phyloP scores from a whole-genome alignment of 2,329 filamentous ascomycete genomes.

The Trichoderma harzianum region DNA sequence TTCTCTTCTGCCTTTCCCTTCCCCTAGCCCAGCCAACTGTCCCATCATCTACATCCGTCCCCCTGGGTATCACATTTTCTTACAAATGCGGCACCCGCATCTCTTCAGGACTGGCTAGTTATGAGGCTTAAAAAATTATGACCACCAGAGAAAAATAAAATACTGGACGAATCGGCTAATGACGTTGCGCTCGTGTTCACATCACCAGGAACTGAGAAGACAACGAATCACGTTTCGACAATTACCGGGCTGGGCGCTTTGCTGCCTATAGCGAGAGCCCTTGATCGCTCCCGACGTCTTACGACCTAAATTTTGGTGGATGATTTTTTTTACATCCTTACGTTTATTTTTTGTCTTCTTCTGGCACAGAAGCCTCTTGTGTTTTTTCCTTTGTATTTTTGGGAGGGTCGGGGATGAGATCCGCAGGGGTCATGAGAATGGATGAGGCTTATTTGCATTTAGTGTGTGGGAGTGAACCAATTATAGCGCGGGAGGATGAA shows the following conservation, averaged over 20 bases:
- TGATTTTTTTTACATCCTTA: background rate
- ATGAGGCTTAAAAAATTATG: background rate
- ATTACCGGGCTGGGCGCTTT: background rate
- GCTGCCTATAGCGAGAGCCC: background rate
- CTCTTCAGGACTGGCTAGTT: slow-evolving; percentile 19
- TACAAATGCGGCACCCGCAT: slow-evolving; percentile 12
- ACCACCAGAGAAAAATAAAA: background rate
- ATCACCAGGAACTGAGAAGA: slow-evolving; percentile 15
- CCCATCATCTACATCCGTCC: background rate
- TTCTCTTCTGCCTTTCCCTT: background rate
- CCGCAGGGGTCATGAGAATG: background rate
- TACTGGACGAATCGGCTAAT: slow-evolving; percentile 1
- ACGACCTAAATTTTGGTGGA: background rate
- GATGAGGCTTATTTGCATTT: background rate
- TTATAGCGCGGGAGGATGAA: background rate
- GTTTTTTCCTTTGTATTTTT: background rate
- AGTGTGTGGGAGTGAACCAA: background rate
- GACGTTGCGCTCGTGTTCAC: slow-evolving; percentile 5
- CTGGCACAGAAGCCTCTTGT: background rate
- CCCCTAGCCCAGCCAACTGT: background rate
- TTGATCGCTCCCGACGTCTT: background rate
- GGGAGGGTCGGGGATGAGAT: background rate
- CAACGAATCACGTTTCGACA: background rate
- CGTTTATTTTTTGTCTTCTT: background rate
- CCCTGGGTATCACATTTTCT: slow-evolving; percentile 9